Percentiles rank a stretch among this genome's conserved stretches.
These are phyloP conservation scores for Globisporangium abappressorium DNA, from an alignment of 352 stramenopile species.

Conservation along the genomic window DNA sequence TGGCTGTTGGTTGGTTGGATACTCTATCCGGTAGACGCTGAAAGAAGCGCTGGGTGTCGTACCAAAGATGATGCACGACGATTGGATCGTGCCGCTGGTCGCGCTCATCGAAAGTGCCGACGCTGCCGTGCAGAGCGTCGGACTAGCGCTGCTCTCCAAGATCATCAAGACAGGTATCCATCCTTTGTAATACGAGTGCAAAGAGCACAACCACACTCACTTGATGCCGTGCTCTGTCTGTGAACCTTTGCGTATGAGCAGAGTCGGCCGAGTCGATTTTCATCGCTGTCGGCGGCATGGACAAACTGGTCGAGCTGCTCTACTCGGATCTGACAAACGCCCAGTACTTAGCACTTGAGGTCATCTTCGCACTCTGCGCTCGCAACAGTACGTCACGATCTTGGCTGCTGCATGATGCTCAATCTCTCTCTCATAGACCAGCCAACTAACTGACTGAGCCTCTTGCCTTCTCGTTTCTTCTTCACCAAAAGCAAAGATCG, in stretches of 20 bases:
- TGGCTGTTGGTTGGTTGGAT: conserved; percentile 6
- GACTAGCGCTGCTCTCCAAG: conserved; percentile 48
- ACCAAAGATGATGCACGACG: conserved; percentile 56
- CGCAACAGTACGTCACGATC: conserved; percentile 34
- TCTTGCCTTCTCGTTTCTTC: background rate
- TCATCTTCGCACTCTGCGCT: conserved; percentile 48
- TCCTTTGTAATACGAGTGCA: background rate
- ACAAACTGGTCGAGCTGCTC: conserved; percentile 44
- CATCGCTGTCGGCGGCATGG: conserved; percentile 39
- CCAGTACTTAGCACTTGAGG: conserved; percentile 44
- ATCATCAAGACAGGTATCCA: conserved; percentile 43
- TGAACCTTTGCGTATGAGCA: conserved; percentile 9
- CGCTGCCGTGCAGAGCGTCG: conserved; percentile 39
- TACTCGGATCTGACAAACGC: conserved; percentile 28
- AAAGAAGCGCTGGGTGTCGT: conserved; percentile 47
- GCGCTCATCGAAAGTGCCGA: conserved; percentile 54
- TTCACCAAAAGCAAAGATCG: conserved; percentile 29
- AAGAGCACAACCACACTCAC: background rate
- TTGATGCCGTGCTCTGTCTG: background rate
- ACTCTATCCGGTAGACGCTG: conserved; percentile 25
- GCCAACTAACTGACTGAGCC: background rate
- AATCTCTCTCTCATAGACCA: background rate
- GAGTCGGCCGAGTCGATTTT: conserved; percentile 48
- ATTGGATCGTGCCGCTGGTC: conserved; percentile 62
- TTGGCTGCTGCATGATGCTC: background rate